A percentile compares a stretch with the other conserved stretches of the same genome.
phyloP scores from a whole-genome alignment of 495 filamentous ascomycete genomes.

The Penicillium robsamsonii region DNA sequence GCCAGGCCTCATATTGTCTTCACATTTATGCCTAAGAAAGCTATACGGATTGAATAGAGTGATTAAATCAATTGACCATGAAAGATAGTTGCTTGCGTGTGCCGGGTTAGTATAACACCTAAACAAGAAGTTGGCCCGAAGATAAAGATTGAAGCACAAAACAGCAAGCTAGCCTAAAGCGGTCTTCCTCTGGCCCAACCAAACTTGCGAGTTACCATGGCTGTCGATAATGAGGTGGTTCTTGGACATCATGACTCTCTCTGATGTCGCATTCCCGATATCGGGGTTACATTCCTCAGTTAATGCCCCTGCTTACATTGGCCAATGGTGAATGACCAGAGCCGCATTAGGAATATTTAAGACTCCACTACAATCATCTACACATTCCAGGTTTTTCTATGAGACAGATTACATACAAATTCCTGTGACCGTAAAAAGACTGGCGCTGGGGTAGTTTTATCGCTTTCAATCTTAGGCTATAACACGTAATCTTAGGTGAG shows the following conservation, averaged over 20 bases:
- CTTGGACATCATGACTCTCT: conserved; percentile 3
- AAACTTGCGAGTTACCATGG: neutral
- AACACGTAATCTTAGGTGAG: too few species aligned
- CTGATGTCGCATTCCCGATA: conserved; percentile 17
- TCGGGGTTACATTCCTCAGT: conserved; percentile 21
- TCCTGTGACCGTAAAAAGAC: too few species aligned
- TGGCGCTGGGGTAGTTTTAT: too few species aligned
- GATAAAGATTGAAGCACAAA: neutral
- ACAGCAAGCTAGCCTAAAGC: neutral
- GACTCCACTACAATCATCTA: neutral
- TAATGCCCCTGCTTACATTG: conserved; percentile 6
- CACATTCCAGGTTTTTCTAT: neutral
- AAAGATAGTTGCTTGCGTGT: neutral
- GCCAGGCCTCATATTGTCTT: neutral
- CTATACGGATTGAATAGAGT: neutral
- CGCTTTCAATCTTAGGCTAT: too few species aligned
- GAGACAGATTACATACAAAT: neutral
- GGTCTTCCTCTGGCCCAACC: neutral
- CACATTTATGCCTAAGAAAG: neutral
- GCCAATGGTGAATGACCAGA: conserved; percentile 6
- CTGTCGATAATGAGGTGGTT: neutral
- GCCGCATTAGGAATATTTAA: conserved; percentile 1
- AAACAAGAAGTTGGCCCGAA: neutral
- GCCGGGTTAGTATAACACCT: too few species aligned
- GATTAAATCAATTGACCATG: neutral